Evolutionary conservation across 345 rosid species (phyloP).

Genomic region (Populus tremula): DNA sequence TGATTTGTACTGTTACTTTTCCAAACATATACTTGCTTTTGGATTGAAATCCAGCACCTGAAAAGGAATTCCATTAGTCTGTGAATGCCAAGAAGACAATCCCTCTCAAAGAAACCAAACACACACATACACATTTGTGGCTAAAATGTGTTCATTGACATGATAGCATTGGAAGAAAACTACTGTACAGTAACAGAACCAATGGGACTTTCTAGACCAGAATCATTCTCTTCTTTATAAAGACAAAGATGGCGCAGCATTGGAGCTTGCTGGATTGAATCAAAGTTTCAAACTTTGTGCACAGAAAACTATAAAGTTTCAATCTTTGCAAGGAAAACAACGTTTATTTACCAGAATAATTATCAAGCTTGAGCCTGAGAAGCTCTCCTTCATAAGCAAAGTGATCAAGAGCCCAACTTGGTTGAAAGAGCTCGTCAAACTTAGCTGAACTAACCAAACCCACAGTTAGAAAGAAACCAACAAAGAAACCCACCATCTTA

Average conservation of each 20-base stretch:
- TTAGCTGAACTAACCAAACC: constrained; percentile 42
- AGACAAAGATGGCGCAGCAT: background rate
- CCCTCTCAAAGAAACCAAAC: background rate
- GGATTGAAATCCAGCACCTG: constrained; percentile 96
- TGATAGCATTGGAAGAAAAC: background rate
- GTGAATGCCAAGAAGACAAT: background rate
- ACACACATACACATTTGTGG: background rate
- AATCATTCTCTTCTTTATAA: background rate
- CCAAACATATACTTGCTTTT: constrained; percentile 92
- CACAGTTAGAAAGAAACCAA: constrained; percentile 31
- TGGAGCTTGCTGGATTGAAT: background rate
- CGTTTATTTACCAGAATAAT: constrained; percentile 64
- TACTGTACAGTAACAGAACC: background rate
- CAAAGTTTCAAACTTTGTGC: background rate
- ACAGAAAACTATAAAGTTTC: background rate
- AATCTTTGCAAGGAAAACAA: background rate
- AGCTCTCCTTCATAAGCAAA: constrained; percentile 70
- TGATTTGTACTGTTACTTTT: constrained; percentile 79
- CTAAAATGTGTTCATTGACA: background rate
- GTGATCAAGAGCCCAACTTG: constrained; percentile 91
- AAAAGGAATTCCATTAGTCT: background rate
- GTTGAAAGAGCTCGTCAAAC: constrained; percentile 76
- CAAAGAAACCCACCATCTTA: constrained; percentile 28
- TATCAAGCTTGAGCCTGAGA: constrained; percentile 85
- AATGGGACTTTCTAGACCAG: background rate